Evolutionary conservation across 108 stramenopile genomes (phyloP).

Genomic region (Skeletonema marinoi): DNA sequence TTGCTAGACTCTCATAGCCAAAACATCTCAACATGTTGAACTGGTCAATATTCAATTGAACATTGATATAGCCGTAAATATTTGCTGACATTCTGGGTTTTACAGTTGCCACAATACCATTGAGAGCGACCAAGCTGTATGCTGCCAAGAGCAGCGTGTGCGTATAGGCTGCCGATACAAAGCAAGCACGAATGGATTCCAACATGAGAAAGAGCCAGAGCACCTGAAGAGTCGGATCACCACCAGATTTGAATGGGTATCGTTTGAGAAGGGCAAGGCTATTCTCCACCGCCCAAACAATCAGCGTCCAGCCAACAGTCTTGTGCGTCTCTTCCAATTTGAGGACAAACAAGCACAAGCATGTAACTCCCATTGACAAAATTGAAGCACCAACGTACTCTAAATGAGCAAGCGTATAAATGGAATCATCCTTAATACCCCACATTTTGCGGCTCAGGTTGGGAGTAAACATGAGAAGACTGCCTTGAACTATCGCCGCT

Average conservation of each 20-base stretch:
- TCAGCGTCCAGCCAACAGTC: background rate
- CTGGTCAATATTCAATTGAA: background rate
- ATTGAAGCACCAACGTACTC: background rate
- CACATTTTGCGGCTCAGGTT: background rate
- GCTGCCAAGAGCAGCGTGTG: background rate
- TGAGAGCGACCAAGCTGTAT: background rate
- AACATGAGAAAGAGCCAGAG: background rate
- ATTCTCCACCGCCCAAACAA: background rate
- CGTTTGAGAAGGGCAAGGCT: background rate
- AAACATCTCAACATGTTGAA: background rate
- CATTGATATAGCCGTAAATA: background rate
- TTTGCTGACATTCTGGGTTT: background rate
- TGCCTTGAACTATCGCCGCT: background rate
- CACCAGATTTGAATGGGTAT: background rate
- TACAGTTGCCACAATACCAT: background rate
- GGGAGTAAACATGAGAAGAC: background rate
- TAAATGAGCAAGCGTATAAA: background rate
- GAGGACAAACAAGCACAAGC: background rate
- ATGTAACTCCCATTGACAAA: background rate
- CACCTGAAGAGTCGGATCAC: background rate
- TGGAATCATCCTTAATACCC: background rate
- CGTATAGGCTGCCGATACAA: background rate
- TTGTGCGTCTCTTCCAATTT: background rate
- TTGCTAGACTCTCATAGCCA: background rate
- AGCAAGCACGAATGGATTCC: background rate